phyloP scores from a whole-genome alignment of 306 rosid species.

The Sophora flavescens region DNA sequence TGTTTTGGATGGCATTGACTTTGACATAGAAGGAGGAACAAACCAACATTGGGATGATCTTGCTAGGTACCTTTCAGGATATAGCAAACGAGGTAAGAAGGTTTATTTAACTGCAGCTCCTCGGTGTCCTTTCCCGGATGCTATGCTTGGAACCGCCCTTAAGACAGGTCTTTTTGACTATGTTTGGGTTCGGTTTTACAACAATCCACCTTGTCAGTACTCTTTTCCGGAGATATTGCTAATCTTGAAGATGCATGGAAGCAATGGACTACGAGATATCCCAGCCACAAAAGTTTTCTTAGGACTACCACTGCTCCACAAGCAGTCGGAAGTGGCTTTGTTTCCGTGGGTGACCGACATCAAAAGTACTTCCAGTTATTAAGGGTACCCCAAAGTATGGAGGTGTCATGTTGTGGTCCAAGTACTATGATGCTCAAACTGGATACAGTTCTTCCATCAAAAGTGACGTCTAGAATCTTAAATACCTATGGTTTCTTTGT shows the following conservation, averaged over 20 bases:
- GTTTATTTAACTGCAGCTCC: constrained; percentile 67
- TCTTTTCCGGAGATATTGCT: constrained; percentile 47
- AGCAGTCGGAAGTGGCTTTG: constrained; percentile 69
- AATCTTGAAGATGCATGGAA: constrained; percentile 60
- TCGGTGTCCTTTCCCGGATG: constrained; percentile 72
- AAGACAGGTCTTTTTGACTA: constrained; percentile 65
- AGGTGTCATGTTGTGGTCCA: constrained; percentile 83
- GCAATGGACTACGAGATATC: constrained; percentile 59
- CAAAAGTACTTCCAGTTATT: constrained; percentile 62
- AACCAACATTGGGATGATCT: constrained; percentile 61
- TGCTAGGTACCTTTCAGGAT: constrained; percentile 55
- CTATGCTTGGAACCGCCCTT: constrained; percentile 65
- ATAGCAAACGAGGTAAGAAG: constrained; percentile 53
- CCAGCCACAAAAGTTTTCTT: constrained; percentile 57
- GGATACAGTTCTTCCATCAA: constrained; percentile 68
- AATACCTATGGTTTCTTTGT: constrained; percentile 1
- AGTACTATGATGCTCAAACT: constrained; percentile 65
- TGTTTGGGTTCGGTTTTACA: constrained; percentile 73
- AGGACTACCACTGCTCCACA: constrained; percentile 62
- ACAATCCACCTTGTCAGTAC: constrained; percentile 67
- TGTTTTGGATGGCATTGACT: constrained; percentile 69
- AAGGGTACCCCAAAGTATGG: constrained; percentile 65
- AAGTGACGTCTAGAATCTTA: constrained; percentile 45
- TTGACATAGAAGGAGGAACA: constrained; percentile 73
- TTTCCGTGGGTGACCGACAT: constrained; percentile 49